Conservation (phyloP, 306 rosid species). For the Pachyrhizus erosus region DNA sequence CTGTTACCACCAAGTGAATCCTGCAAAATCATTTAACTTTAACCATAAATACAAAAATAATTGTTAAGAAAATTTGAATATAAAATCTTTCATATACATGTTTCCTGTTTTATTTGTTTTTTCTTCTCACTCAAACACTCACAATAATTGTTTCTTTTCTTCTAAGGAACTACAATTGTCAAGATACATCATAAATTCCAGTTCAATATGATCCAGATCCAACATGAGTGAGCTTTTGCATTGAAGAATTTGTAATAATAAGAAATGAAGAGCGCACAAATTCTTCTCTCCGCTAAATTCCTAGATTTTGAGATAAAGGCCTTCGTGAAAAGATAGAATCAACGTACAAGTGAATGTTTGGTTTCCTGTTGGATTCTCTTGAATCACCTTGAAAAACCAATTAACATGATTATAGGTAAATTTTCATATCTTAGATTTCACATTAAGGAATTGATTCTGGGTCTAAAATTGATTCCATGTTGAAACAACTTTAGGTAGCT, state of each 20-base stretch:
- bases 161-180: not conserved
- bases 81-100: constrained; percentile 13
- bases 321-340: not conserved
- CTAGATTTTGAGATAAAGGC: not conserved
- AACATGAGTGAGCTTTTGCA: not conserved
- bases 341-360: not conserved
- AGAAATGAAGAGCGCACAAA: constrained; percentile 1
- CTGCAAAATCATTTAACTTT: constrained; percentile 60
- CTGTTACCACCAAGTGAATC: constrained; percentile 99
- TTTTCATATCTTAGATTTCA: too few species aligned
- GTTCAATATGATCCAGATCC: constrained; percentile 29
- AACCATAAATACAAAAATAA: constrained; percentile 24
- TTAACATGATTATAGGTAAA: too few species aligned
- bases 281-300: not conserved
- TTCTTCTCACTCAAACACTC: not conserved
- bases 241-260: not conserved
- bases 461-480: too few species aligned
- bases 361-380: too few species aligned
- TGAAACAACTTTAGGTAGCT: too few species aligned
- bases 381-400: too few species aligned
- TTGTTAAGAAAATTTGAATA: not conserved
- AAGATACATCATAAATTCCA: constrained; percentile 3
- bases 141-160: constrained; percentile 3
- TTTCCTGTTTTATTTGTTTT: constrained; percentile 24
- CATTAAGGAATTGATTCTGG: too few species aligned